Evolutionary conservation across 495 filamentous ascomycete genomes (phyloP).

Genomic region (Eremomyces bilateralis): DNA sequence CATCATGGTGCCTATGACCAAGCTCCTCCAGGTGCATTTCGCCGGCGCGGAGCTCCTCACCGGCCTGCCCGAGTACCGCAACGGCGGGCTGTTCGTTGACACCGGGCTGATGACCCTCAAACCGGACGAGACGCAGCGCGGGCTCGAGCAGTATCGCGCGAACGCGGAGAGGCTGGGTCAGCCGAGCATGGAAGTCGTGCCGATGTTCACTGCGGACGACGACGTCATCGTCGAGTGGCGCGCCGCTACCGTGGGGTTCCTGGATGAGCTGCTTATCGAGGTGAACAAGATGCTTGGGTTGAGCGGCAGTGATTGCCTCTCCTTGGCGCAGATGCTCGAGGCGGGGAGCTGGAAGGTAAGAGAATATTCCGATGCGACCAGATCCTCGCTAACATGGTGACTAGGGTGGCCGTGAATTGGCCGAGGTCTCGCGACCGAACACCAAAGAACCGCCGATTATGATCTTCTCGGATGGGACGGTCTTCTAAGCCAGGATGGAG

Average conservation of each 20-base stretch:
- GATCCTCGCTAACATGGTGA: slow-evolving; percentile 4
- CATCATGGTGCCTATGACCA: slow-evolving; percentile 69
- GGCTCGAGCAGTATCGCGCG: slow-evolving; percentile 46
- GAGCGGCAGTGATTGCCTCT: slow-evolving; percentile 32
- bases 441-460: slow-evolving; percentile 94
- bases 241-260: slow-evolving; percentile 58
- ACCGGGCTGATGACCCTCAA: slow-evolving; percentile 64
- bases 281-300: slow-evolving; percentile 47
- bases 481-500: slow-evolving; percentile 75
- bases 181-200: slow-evolving; percentile 47
- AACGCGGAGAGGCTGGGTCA: slow-evolving; percentile 57
- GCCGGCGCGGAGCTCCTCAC: slow-evolving; percentile 58
- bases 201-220: slow-evolving; percentile 55
- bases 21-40: slow-evolving; percentile 53
- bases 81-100: slow-evolving; percentile 70
- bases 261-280: slow-evolving; percentile 52
- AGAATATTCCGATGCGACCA: neutral
- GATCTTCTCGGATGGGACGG: slow-evolving; percentile 88
- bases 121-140: slow-evolving; percentile 34
- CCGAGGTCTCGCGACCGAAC: slow-evolving; percentile 85
- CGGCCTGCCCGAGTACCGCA: slow-evolving; percentile 71
- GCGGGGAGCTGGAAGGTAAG: slow-evolving; percentile 89
- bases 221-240: slow-evolving; percentile 83
- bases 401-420: slow-evolving; percentile 87
- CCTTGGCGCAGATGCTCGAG: slow-evolving; percentile 59